Percentiles rank a stretch among this genome's conserved stretches.
Conservation (phyloP, 1,284 basidiomycete species). For the Pisolithus thermaeus region DNA sequence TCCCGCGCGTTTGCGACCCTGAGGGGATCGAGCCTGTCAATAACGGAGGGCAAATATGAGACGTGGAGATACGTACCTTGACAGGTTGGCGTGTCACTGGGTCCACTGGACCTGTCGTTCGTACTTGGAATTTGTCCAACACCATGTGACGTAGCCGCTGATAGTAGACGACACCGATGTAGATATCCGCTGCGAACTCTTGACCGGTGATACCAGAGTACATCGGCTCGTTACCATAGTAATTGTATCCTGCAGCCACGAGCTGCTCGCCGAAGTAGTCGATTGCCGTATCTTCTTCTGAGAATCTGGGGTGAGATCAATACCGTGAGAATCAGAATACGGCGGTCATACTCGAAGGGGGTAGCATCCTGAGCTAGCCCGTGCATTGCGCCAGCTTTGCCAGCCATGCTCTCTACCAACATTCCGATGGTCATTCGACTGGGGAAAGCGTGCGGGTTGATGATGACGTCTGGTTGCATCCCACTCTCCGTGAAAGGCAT, state of each 20-base stretch:
- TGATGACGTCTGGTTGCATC: conserved; percentile 99
- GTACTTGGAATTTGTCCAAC: conserved; percentile 98
- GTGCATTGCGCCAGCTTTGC: conserved; percentile 97
- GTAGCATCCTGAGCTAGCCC: conserved; percentile 98
- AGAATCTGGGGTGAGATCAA: conserved; percentile 57
- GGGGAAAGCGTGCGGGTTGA: conserved; percentile 99
- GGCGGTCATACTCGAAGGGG: conserved; percentile 76
- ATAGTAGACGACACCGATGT: conserved; percentile 97
- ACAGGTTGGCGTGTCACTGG: conserved; percentile 95
- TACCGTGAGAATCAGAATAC: conserved; percentile 9
- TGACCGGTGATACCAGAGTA: conserved; percentile 99
- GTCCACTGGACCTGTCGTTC: conserved; percentile 97
- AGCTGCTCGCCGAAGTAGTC: conserved; percentile 98
- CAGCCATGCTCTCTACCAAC: conserved; percentile 99
- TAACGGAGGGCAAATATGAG: conserved; percentile 3
- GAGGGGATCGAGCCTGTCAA: conserved; percentile 6
- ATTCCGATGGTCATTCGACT: conserved; percentile 99
- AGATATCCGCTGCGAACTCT: conserved; percentile 98
- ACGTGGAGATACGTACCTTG: conserved; percentile 52
- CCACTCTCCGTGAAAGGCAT: conserved; percentile 99
- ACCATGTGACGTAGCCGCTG: conserved; percentile 99
- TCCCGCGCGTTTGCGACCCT: conserved; percentile 97
- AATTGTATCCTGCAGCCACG: conserved; percentile 93
- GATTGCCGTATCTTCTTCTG: conserved; percentile 92
- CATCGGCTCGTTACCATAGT: conserved; percentile 99